phyloP scores from a whole-genome alignment of 768 basidiomycete species.

The Postia placenta region DNA sequence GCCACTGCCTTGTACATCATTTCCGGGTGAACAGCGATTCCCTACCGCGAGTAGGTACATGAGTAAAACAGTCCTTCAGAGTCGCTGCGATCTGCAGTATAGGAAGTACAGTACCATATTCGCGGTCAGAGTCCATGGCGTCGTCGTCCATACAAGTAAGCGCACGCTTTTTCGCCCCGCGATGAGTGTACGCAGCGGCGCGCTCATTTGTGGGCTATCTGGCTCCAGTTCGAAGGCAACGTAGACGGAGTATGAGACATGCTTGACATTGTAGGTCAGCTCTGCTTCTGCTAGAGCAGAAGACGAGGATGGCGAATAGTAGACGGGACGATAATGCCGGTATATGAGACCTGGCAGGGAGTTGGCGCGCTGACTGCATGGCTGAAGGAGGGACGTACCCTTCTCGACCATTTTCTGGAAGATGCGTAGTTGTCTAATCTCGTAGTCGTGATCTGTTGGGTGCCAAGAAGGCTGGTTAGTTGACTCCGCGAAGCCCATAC shows the following conservation, averaged over 20 bases:
- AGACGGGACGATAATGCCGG: constrained; percentile 81
- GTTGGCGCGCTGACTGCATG: neutral
- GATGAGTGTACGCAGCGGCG: constrained; percentile 27
- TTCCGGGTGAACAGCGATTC: constrained; percentile 79
- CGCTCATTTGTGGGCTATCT: constrained; percentile 14
- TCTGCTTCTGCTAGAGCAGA: constrained; percentile 96
- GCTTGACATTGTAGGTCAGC: constrained; percentile 83
- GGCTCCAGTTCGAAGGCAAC: constrained; percentile 66
- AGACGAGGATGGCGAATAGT: constrained; percentile 91
- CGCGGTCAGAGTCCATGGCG: constrained; percentile 93
- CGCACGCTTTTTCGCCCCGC: constrained; percentile 31
- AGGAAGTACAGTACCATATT: constrained; percentile 70
- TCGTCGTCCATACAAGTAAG: constrained; percentile 93
- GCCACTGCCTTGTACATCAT: constrained; percentile 39
- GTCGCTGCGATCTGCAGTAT: too few relatives aligned
- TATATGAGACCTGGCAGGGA: constrained; percentile 68
- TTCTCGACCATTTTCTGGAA: constrained; percentile 87
- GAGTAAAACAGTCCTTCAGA: neutral
- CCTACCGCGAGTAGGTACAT: constrained; percentile 40
- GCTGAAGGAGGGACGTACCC: constrained; percentile 34
- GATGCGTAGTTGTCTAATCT: constrained; percentile 79
- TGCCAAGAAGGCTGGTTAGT: neutral
- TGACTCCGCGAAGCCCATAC: neutral
- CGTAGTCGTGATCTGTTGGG: constrained; percentile 70
- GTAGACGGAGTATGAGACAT: constrained; percentile 83